These are phyloP conservation scores for Asterochloris sp. DNA, from an alignment of 139 green algal species.

Conservation along the genomic window DNA sequence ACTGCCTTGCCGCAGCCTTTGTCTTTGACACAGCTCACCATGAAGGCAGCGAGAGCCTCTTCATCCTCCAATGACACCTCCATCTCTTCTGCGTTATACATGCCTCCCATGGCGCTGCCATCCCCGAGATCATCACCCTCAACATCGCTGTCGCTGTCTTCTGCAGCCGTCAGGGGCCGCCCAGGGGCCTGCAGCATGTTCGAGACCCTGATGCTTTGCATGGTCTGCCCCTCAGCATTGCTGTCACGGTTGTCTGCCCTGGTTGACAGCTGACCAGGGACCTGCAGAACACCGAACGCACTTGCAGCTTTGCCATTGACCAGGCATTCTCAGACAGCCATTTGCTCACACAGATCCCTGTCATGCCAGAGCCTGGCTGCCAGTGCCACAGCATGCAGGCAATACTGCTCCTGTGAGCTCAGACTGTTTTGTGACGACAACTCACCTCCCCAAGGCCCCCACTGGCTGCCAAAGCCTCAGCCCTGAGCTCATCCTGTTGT, in stretches of 20 bases:
- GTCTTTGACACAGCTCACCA: conserved; percentile 23
- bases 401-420: not conserved
- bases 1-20: no score
- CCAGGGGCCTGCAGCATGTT: conserved; percentile 1
- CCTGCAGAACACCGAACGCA: not conserved
- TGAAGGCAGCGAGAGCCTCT: conserved; percentile 78
- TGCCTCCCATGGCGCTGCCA: conserved; percentile 12
- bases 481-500: conserved; percentile 87
- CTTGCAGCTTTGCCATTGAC: not conserved
- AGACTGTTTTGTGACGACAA: no score
- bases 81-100: conserved; percentile 32
- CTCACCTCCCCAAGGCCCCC: no score
- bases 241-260: not conserved
- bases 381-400: not conserved
- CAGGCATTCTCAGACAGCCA: not conserved
- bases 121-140: conserved; percentile 16
- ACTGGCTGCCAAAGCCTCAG: conserved; percentile 39
- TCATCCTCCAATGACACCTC: conserved; percentile 76
- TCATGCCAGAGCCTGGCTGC: no score
- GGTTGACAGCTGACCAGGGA: not conserved
- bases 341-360: no score
- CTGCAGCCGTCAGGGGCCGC: not conserved
- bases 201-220: not conserved
- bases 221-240: not conserved
- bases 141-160: conserved; percentile 42